phyloP scores from a whole-genome alignment of 129 eudicot genomes.

The Dittrichia graveolens region DNA sequence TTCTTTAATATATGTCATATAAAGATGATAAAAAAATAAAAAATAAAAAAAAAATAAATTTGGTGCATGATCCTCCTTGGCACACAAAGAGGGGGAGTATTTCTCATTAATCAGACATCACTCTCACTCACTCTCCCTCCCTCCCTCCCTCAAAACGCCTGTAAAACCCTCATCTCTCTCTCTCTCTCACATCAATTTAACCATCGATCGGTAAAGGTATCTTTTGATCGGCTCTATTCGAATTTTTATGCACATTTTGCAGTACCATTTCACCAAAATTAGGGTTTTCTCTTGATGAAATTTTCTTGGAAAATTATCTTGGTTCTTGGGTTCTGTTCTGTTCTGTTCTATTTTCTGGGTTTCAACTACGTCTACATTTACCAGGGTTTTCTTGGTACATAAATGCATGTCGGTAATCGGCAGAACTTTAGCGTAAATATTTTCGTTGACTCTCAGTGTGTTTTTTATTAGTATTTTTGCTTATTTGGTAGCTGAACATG shows the following conservation, averaged over 20 bases:
- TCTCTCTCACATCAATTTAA: constrained; percentile 15
- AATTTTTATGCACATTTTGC: constrained; percentile 19
- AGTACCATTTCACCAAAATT: constrained; percentile 23
- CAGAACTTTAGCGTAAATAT: constrained; percentile 17
- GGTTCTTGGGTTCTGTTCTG: not conserved
- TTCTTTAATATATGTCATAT: too few relatives aligned
- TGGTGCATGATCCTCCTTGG: too few relatives aligned
- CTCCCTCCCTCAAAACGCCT: constrained; percentile 10
- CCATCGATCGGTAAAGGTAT: constrained; percentile 29
- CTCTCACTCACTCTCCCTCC: not conserved
- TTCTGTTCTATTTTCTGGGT: not conserved
- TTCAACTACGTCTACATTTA: not conserved
- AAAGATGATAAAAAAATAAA: not conserved
- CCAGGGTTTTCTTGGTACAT: not conserved
- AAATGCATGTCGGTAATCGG: constrained; percentile 31
- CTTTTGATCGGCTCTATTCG: not conserved
- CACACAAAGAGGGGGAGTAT: too few relatives aligned
- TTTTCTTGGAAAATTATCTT: not conserved
- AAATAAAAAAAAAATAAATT: not conserved
- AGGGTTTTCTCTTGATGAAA: constrained; percentile 1
- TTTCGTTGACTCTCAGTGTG: constrained; percentile 2
- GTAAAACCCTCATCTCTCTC: constrained; percentile 16
- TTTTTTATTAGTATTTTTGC: not conserved
- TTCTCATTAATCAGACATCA: not conserved
- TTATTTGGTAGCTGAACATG: constrained; percentile 32